A percentile compares a stretch with the other conserved stretches of the same genome.
Evolutionary conservation across 441 rosid species (phyloP).

Genomic region (Erodium texanum): DNA sequence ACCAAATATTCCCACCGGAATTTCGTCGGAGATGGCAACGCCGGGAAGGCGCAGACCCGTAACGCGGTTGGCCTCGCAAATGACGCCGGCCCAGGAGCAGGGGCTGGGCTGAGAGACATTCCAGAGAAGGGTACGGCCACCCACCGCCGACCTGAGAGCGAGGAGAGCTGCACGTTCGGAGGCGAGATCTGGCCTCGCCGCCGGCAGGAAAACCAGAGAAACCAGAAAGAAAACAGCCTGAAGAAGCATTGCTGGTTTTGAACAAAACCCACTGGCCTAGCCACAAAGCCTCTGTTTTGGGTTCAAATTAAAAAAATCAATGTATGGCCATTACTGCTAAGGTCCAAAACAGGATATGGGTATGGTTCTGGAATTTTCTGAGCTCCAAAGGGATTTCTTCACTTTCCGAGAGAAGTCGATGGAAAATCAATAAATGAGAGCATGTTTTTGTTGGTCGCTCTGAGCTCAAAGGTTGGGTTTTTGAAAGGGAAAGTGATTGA

Average conservation of each 20-base stretch:
- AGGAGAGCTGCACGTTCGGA: conserved; percentile 70
- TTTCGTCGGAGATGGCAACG: conserved; percentile 47
- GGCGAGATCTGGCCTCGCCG: conserved; percentile 44
- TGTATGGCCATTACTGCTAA: background rate
- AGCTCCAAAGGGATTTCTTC: background rate
- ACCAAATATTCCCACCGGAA: conserved; percentile 51
- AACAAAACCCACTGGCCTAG: too few species aligned
- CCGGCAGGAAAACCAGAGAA: conserved; percentile 16
- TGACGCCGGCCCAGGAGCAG: conserved; percentile 73
- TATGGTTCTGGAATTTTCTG: too few species aligned
- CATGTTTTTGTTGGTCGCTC: background rate
- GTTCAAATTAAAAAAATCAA: background rate
- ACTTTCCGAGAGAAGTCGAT: background rate
- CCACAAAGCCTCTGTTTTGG: background rate
- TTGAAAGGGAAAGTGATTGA: background rate
- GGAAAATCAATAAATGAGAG: background rate
- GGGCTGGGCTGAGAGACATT: conserved; percentile 39
- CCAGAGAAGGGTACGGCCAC: conserved; percentile 80
- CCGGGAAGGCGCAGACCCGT: conserved; percentile 67
- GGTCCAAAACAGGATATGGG: too few species aligned
- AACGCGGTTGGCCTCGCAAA: conserved; percentile 48
- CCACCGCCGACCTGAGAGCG: conserved; percentile 57
- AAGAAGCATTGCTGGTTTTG: background rate
- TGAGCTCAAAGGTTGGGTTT: conserved; percentile 5
- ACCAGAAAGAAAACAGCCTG: background rate